phyloP scores from a whole-genome alignment of 495 filamentous ascomycete species.

The Diplogelasinospora grovesii region DNA sequence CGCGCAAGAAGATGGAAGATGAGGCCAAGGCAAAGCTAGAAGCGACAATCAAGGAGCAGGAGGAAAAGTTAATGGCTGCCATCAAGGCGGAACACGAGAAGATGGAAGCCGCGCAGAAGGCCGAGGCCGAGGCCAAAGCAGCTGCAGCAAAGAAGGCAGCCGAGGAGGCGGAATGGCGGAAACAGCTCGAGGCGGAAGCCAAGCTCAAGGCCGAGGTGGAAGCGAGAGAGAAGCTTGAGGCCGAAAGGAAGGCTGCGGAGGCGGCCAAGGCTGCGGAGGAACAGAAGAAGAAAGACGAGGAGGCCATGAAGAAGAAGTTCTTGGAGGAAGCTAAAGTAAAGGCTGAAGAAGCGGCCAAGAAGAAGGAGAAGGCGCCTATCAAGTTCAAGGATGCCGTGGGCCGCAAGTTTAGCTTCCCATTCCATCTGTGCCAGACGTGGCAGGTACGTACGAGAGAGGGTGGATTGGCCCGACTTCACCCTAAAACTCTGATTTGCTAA shows the following conservation, averaged over 20 bases:
- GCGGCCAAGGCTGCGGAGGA: slow-evolving; percentile 29
- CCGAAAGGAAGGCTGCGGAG: slow-evolving; percentile 24
- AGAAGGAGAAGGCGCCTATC: slow-evolving; percentile 50
- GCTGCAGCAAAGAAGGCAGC: slow-evolving; percentile 35
- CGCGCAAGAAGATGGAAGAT: slow-evolving; percentile 22
- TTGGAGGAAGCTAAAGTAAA: slow-evolving; percentile 40
- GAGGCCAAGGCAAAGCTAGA: slow-evolving; percentile 45
- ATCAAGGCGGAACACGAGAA: slow-evolving; percentile 23
- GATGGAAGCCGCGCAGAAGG: slow-evolving; percentile 34
- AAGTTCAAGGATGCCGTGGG: slow-evolving; percentile 85
- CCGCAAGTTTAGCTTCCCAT: slow-evolving; percentile 81
- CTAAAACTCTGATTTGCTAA: background rate
- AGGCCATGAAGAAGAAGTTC: slow-evolving; percentile 17
- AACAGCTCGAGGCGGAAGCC: slow-evolving; percentile 35
- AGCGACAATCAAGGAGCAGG: slow-evolving; percentile 46
- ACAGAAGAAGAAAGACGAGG: slow-evolving; percentile 18
- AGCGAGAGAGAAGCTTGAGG: slow-evolving; percentile 35
- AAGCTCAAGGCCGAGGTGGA: slow-evolving; percentile 41
- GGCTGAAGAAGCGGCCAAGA: slow-evolving; percentile 47
- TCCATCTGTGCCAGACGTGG: slow-evolving; percentile 73
- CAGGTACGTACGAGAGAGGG: slow-evolving; percentile 48
- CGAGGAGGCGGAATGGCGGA: slow-evolving; percentile 43
- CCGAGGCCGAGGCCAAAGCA: slow-evolving; percentile 35
- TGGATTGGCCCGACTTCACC: too few relatives aligned
- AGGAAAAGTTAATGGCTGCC: slow-evolving; percentile 24